Conservation (phyloP, 164 flowering plant species). For the Sextonia rubra region DNA sequence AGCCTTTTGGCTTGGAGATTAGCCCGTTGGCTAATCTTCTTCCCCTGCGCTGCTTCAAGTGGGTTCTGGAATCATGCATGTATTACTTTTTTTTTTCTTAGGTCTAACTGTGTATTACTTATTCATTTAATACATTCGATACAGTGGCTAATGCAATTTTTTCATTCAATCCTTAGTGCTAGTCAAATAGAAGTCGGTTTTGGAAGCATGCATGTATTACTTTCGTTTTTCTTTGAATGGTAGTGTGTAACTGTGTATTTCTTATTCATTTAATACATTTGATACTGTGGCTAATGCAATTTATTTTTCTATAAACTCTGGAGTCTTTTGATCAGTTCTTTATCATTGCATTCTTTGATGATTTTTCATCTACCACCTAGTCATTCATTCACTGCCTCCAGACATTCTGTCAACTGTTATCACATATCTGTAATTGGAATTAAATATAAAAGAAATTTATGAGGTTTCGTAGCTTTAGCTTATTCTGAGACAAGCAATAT, state of each 20-base stretch:
- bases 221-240: too few species aligned
- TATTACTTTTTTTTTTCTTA: too few species aligned
- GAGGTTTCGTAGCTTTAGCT: not conserved
- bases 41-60: too few species aligned
- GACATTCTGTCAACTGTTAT: not conserved
- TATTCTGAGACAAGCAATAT: not conserved
- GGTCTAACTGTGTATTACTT: not conserved
- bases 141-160: not conserved
- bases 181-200: not conserved
- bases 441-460: not conserved
- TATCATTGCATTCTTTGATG: not conserved
- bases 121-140: not conserved
- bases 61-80: not conserved
- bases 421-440: not conserved
- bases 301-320: not conserved
- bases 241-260: not conserved
- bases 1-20: too few species aligned
- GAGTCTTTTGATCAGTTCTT: not conserved
- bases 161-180: not conserved
- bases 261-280: not conserved
- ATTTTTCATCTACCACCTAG: not conserved
- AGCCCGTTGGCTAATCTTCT: too few species aligned
- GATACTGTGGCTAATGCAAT: not conserved
- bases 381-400: not conserved
- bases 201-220: not conserved